phyloP scores from a whole-genome alignment of 2,329 filamentous ascomycete species.

The Alternaria sp. region DNA sequence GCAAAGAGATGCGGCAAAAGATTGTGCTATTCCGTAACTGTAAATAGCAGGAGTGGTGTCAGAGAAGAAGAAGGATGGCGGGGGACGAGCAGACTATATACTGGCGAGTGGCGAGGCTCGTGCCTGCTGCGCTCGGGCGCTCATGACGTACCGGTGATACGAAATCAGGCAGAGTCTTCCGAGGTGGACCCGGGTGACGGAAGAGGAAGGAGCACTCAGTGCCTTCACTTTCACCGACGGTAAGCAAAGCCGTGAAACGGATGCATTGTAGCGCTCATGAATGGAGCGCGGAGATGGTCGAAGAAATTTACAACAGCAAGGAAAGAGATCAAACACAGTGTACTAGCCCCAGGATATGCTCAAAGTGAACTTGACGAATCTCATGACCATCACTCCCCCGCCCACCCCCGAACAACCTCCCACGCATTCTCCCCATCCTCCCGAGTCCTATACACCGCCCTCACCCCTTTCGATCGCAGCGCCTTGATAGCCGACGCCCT shows the following conservation, averaged over 20 bases:
- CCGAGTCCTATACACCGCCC: not conserved
- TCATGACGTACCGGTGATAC: not conserved
- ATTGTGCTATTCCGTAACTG: too few relatives aligned
- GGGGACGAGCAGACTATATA: not conserved
- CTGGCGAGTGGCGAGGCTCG: not conserved
- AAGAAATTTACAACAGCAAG: too few relatives aligned
- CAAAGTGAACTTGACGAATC: too few relatives aligned
- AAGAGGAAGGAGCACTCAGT: not conserved
- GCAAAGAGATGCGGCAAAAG: too few relatives aligned
- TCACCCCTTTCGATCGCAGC: not conserved
- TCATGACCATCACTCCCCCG: not conserved
- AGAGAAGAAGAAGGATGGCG: not conserved
- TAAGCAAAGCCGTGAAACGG: rapidly evolving
- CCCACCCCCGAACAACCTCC: not conserved
- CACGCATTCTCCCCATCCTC: not conserved
- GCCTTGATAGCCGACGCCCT: not conserved
- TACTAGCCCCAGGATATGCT: too few relatives aligned
- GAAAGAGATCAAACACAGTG: too few relatives aligned
- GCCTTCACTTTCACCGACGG: rapidly evolving
- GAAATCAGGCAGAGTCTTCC: not conserved
- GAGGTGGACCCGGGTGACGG: too few relatives aligned
- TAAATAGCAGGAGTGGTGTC: too few relatives aligned
- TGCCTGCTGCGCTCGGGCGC: not conserved
- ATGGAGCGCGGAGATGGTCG: too few relatives aligned
- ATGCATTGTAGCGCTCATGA: too few relatives aligned